phyloP scores from a whole-genome alignment of 768 basidiomycete genomes.

The Vararia minispora region DNA sequence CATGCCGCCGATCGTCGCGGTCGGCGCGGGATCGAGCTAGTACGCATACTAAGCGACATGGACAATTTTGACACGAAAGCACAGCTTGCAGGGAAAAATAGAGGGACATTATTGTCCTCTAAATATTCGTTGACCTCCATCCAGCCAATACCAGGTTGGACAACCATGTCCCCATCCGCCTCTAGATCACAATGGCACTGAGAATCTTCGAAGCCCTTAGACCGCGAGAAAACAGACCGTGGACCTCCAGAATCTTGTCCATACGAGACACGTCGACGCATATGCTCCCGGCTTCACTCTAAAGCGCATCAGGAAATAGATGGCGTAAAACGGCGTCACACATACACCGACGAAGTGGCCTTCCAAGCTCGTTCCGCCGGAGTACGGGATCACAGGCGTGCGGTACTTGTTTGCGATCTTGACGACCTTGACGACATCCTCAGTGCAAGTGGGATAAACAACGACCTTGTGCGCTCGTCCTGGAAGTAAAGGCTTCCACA shows the following conservation, averaged over 20 bases:
- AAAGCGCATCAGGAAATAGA: neutral
- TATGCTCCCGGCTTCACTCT: constrained; percentile 42
- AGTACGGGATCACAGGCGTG: constrained; percentile 71
- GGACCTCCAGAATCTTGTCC: constrained; percentile 67
- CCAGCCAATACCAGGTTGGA: constrained; percentile 66
- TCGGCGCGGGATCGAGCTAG: constrained; percentile 67
- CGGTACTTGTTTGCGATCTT: constrained; percentile 61
- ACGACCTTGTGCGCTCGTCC: constrained; percentile 44
- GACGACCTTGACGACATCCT: constrained; percentile 74
- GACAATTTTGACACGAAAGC: neutral
- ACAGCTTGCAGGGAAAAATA: constrained; percentile 69
- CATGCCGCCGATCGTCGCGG: constrained; percentile 82
- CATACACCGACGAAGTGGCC: constrained; percentile 61
- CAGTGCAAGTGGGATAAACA: constrained; percentile 56
- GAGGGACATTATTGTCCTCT: constrained; percentile 56
- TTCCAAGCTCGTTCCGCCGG: constrained; percentile 75
- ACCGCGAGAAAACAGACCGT: constrained; percentile 32
- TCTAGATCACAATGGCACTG: constrained; percentile 25
- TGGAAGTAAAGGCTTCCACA: constrained; percentile 10
- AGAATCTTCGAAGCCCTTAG: neutral
- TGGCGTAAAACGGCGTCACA: constrained; percentile 3
- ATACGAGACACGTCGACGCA: constrained; percentile 72
- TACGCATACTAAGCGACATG: neutral
- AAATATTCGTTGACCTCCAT: constrained; percentile 61
- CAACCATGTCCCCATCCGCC: constrained; percentile 61